Percentiles rank a stretch among this genome's conserved stretches.
phyloP scores from a whole-genome alignment of 169 alveolate species.

The Plasmodium billcollinsi region DNA sequence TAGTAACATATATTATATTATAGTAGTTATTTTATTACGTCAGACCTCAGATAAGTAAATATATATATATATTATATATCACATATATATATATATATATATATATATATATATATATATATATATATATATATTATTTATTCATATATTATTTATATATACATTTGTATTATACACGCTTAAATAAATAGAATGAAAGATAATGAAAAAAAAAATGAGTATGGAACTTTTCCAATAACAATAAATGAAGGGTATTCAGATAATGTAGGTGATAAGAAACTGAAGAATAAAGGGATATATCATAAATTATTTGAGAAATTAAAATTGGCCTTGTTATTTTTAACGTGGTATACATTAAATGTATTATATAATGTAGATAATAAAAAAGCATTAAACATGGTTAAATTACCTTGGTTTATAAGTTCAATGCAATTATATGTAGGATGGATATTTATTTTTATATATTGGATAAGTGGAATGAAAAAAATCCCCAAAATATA shows the following conservation, averaged over 20 bases:
- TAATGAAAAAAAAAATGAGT: conserved; percentile 44
- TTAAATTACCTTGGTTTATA: conserved; percentile 86
- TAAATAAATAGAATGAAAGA: conserved; percentile 27
- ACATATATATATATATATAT: background rate
- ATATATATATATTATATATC: background rate
- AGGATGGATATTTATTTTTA: conserved; percentile 80
- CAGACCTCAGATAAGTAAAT: background rate
- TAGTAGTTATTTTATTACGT: conserved; percentile 25
- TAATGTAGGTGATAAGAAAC: conserved; percentile 6
- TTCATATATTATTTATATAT: background rate
- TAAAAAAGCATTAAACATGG: conserved; percentile 80
- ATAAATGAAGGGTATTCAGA: conserved; percentile 58
- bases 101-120: background rate
- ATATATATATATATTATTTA: background rate
- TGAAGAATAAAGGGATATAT: conserved; percentile 7
- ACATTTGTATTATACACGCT: background rate
- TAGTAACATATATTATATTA: no score
- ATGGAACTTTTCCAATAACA: conserved; percentile 71
- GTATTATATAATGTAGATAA: conserved; percentile 86
- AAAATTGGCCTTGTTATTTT: conserved; percentile 36
- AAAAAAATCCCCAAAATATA: conserved; percentile 76
- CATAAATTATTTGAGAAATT: conserved; percentile 1
- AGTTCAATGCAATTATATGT: conserved; percentile 84
- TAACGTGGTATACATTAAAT: conserved; percentile 86
- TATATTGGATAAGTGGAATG: conserved; percentile 78